Evolutionary conservation across 371 early-diverging fungal genomes (phyloP).

Genomic region (Apophysomyces sp.): DNA sequence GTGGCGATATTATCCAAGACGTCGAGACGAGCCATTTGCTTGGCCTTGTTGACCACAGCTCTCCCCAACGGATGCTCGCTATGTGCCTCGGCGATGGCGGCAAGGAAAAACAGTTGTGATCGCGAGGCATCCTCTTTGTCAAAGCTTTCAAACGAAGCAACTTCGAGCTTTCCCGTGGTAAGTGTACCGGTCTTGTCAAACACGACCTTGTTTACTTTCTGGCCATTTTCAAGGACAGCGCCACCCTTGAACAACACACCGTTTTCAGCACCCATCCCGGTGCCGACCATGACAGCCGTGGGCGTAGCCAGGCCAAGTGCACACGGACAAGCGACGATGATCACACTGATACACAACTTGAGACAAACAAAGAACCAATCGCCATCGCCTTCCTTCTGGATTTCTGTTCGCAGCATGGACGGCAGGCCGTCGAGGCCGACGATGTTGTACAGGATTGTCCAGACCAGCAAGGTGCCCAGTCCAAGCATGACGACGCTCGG

Average conservation of each 20-base stretch:
- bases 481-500: conserved; percentile 80
- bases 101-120: conserved; percentile 23
- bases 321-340: conserved; percentile 97
- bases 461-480: conserved; percentile 71
- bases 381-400: conserved; percentile 54
- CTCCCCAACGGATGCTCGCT: conserved; percentile 91
- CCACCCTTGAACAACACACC: conserved; percentile 92
- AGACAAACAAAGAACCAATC: conserved; percentile 81
- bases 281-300: conserved; percentile 98
- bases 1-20: conserved; percentile 37
- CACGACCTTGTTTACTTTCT: conserved; percentile 78
- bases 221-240: conserved; percentile 79
- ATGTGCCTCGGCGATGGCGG: conserved; percentile 75
- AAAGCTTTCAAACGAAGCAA: conserved; percentile 50
- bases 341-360: conserved; percentile 90
- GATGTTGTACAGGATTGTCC: conserved; percentile 65
- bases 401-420: conserved; percentile 48
- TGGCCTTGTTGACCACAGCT: conserved; percentile 68
- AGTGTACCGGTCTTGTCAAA: conserved; percentile 98
- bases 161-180: conserved; percentile 81
- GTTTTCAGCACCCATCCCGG: conserved; percentile 91
- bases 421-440: conserved; percentile 53
- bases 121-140: neutral
- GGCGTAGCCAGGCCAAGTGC: conserved; percentile 95
- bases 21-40: conserved; percentile 36